phyloP scores from a whole-genome alignment of 192 early-diverging fungal genomes.

The Coemansia sp. region DNA sequence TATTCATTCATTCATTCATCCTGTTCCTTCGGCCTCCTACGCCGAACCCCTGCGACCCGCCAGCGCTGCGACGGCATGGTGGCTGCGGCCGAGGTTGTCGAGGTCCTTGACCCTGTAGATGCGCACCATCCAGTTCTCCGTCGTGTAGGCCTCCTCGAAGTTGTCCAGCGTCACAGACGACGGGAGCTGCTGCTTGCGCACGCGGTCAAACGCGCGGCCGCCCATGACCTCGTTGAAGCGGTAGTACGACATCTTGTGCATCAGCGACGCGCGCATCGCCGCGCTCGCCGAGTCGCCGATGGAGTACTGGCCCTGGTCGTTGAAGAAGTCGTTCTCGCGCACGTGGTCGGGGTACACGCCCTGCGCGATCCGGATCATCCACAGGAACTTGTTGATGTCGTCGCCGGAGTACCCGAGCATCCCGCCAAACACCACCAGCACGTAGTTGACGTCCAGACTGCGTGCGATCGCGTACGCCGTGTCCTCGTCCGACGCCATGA shows the following conservation, averaged over 20 bases:
- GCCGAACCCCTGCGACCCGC: not conserved
- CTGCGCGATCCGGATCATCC: constrained; percentile 99
- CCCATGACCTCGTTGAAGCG: constrained; percentile 90
- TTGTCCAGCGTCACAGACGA: constrained; percentile 75
- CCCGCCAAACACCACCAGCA: constrained; percentile 96
- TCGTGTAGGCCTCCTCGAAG: constrained; percentile 93
- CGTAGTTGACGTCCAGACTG: constrained; percentile 95
- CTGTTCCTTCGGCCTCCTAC: not conserved
- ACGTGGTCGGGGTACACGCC: constrained; percentile 97
- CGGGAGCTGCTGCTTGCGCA: constrained; percentile 77
- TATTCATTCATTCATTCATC: too few species aligned
- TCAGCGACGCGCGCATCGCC: constrained; percentile 88
- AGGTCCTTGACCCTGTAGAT: constrained; percentile 98
- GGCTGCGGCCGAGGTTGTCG: constrained; percentile 85
- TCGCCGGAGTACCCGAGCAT: constrained; percentile 98
- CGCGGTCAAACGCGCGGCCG: constrained; percentile 76
- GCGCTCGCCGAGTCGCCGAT: constrained; percentile 87
- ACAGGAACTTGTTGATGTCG: constrained; percentile 99
- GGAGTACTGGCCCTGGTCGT: constrained; percentile 83
- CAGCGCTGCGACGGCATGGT: constrained; percentile 25
- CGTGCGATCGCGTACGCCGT: constrained; percentile 90
- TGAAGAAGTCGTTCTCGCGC: constrained; percentile 88
- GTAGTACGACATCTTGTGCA: constrained; percentile 99
- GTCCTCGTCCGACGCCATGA: constrained; percentile 89
- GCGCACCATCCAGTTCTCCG: constrained; percentile 97